A percentile compares a stretch with the other conserved stretches of the same genome.
These are phyloP conservation scores for Leccinum subfulvum DNA, from an alignment of 1,284 basidiomycete species.

Conservation along the genomic window DNA sequence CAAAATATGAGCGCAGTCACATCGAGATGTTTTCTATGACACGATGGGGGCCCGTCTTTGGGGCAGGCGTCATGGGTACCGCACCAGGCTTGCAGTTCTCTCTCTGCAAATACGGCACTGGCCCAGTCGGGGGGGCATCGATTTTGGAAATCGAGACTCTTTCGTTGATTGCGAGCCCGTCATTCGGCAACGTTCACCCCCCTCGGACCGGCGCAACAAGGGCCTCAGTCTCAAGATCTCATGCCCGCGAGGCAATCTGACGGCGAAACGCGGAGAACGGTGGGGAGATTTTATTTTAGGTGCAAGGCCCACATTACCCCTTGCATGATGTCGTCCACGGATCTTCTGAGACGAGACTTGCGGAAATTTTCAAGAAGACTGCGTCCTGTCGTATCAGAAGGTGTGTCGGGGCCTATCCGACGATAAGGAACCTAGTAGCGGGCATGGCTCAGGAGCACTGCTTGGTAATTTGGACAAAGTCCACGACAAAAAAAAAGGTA, in stretches of 20 bases:
- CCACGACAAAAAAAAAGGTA: neutral
- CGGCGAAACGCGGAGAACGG: constrained; percentile 13
- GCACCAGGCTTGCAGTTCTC: constrained; percentile 11
- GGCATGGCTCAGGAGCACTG: constrained; percentile 18
- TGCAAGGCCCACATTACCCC: constrained; percentile 22
- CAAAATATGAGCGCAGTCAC: constrained; percentile 21
- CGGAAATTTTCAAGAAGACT: constrained; percentile 6
- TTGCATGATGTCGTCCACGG: constrained; percentile 22
- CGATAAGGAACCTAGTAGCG: constrained; percentile 9
- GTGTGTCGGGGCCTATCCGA: constrained; percentile 14
- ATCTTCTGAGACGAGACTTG: constrained; percentile 11
- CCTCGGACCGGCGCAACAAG: constrained; percentile 4
- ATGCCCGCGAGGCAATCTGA: constrained; percentile 9
- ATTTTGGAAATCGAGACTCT: constrained; percentile 19
- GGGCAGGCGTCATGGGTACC: constrained; percentile 6
- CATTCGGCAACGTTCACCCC: constrained; percentile 1
- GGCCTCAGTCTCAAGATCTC: constrained; percentile 7
- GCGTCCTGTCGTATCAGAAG: constrained; percentile 15
- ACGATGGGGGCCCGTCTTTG: constrained; percentile 2
- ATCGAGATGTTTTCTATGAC: constrained; percentile 22
- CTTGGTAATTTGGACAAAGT: neutral
- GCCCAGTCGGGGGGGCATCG: constrained; percentile 11
- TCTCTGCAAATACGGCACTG: constrained; percentile 1
- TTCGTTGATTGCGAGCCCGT: neutral
- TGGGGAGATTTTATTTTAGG: constrained; percentile 20